Percentiles rank a stretch among this genome's conserved stretches.
Conservation (phyloP, 177 flowering plant genomes). For the Telopea speciosissima region DNA sequence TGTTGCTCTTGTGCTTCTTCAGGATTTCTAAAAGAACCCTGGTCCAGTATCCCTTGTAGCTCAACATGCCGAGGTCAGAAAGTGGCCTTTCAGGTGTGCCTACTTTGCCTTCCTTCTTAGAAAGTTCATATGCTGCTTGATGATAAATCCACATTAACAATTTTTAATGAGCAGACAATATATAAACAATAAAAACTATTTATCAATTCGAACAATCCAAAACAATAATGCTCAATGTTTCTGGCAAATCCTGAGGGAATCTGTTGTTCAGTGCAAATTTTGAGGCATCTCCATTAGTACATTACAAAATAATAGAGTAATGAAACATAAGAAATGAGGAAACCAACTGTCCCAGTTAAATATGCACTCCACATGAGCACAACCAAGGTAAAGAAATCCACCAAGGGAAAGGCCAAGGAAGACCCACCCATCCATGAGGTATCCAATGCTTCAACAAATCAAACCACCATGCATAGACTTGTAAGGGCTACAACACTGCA, state of each 20-base stretch:
- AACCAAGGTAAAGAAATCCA: too few relatives aligned
- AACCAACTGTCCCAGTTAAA: too few relatives aligned
- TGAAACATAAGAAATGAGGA: not conserved
- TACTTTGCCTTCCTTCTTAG: conserved; percentile 96
- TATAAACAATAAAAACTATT: not conserved
- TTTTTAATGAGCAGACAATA: not conserved
- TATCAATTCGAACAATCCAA: not conserved
- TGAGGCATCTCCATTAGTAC: too few relatives aligned
- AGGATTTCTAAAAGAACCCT: conserved; percentile 82
- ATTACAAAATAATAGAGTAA: too few relatives aligned
- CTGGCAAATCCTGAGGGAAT: not conserved
- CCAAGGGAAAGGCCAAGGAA: too few relatives aligned
- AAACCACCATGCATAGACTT: not conserved
- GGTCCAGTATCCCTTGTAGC: conserved; percentile 98
- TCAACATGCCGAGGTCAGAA: conserved; percentile 87
- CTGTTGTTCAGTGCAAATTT: not conserved
- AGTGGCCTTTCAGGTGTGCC: conserved; percentile 99
- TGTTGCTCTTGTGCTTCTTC: conserved; percentile 91
- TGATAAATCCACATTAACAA: conserved; percentile 6
- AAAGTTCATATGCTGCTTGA: conserved; percentile 84
- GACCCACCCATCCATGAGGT: not conserved
- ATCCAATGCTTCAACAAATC: not conserved
- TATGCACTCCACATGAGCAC: too few relatives aligned
- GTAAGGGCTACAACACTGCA: not conserved
- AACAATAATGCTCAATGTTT: not conserved